Evolutionary conservation across 495 filamentous ascomycete species (phyloP).

Genomic region (Xylaria intraflava): DNA sequence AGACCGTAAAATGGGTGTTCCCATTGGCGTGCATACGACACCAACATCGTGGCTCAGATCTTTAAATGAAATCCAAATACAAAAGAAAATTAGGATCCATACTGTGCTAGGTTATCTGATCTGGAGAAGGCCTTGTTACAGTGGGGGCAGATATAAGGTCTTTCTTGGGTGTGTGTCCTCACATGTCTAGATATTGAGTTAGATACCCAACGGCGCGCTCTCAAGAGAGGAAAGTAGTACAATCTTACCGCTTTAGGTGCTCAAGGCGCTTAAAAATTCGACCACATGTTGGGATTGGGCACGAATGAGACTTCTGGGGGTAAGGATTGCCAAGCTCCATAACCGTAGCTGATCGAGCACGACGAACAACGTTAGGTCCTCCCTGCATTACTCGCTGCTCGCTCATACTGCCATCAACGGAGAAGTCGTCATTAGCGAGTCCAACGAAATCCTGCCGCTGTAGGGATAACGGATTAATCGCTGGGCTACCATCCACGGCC

Average conservation of each 20-base stretch:
- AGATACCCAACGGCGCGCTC: constrained; percentile 41
- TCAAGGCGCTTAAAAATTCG: constrained; percentile 98
- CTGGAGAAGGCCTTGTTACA: constrained; percentile 98
- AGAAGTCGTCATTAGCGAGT: constrained; percentile 56
- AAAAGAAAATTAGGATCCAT: constrained; percentile 40
- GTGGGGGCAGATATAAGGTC: constrained; percentile 92
- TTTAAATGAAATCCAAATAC: constrained; percentile 28
- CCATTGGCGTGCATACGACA: constrained; percentile 21
- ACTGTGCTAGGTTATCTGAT: constrained; percentile 98
- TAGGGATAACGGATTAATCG: constrained; percentile 58
- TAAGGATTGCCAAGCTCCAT: constrained; percentile 92
- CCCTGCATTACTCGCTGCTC: constrained; percentile 60
- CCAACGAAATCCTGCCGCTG: constrained; percentile 56
- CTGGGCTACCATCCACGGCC: constrained; percentile 68
- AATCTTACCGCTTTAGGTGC: constrained; percentile 92
- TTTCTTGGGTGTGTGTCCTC: constrained; percentile 97
- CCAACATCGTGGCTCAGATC: constrained; percentile 32
- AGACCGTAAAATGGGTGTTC: constrained; percentile 16
- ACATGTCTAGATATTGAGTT: constrained; percentile 79
- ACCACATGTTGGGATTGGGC: constrained; percentile 96
- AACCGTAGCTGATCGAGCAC: constrained; percentile 89
- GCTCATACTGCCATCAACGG: constrained; percentile 51
- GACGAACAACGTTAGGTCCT: constrained; percentile 65
- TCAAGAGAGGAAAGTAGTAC: constrained; percentile 42
- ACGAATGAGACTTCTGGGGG: constrained; percentile 94